Evolutionary conservation across 2,329 filamentous ascomycete species (phyloP), one percentile per base, ranked within the genome.

Genomic region (Aspergillus spinulosporus): DNA sequence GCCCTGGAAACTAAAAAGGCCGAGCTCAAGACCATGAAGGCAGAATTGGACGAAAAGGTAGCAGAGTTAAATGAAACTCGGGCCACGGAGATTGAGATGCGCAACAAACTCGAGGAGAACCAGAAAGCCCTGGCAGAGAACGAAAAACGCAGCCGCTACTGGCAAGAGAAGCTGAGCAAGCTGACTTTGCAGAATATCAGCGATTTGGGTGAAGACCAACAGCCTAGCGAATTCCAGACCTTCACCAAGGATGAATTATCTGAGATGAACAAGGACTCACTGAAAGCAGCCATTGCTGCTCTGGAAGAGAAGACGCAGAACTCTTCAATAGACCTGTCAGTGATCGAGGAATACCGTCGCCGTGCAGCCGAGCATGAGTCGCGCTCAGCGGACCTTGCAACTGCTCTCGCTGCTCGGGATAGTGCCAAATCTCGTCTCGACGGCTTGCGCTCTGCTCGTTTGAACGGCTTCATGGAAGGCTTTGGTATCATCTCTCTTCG

Each of bases 381-480:
- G 6, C 87, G 92, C 9, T 90, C 89, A n/a, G 87, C 86, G 0
- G 94, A 97, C 70, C 84, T 99, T 14, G 87, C 89, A 51, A 82
- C 84, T 50, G 91, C 93, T 2, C 84, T 99, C 4, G 75, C 81
- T 12, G 82, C 87, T 60, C 90, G 94, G 52, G 95, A 99, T 70
- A 78, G 85, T 1, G 92, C 91, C 63, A 99, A 97, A 82, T 90
- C 90, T 71, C 88, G 92, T 6, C 92, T 92, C 65, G 93, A 97
- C 68, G 92, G 97, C 63, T 85, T 99, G 51, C 89, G 94, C 9
- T 89, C 91, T 11, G 81, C 96, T 49, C 90, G 94, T 31, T 81
- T 97, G 5, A 93, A 97, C 66, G 93, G 94, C 36, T 99, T 99
- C 82, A 97, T 97, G 92, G 91, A 95, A 71, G 94, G 95, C 39